These are phyloP conservation scores for Capsicum pubescens DNA, from an alignment of 257 asterid genomes.

Conservation along the genomic window DNA sequence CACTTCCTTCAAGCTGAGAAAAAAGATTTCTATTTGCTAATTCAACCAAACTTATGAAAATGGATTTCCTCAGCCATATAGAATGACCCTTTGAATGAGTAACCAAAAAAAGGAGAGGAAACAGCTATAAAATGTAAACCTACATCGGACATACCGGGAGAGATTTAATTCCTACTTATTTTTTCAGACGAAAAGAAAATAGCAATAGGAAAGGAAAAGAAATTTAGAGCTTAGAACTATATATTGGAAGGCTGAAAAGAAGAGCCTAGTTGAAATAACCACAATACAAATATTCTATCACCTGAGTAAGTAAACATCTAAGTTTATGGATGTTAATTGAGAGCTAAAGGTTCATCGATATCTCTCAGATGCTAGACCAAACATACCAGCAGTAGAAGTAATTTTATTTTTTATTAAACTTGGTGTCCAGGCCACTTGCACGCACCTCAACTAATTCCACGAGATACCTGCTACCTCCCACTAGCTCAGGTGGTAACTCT, in stretches of 20 bases:
- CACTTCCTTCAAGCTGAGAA: background rate
- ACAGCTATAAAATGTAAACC: background rate
- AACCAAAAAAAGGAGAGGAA: background rate
- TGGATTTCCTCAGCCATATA: constrained; percentile 1
- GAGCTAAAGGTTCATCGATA: background rate
- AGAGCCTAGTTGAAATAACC: background rate
- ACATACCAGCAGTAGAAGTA: background rate
- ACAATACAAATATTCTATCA: background rate
- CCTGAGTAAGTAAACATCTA: background rate
- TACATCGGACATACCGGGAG: background rate
- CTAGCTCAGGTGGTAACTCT: too few species aligned
- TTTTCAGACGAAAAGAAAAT: constrained; percentile 19
- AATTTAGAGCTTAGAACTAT: background rate
- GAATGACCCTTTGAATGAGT: constrained; percentile 9
- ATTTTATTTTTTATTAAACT: too few species aligned
- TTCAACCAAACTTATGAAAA: constrained; percentile 19
- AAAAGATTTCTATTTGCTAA: background rate
- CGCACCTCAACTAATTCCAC: too few species aligned
- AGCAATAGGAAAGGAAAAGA: constrained; percentile 9
- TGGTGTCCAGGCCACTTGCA: too few species aligned
- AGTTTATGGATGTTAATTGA: background rate
- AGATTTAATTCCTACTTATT: background rate
- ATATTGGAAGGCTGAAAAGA: constrained; percentile 3
- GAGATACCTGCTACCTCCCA: too few species aligned
- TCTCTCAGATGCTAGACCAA: background rate